Evolutionary conservation across 257 asterid species (phyloP).

Genomic region (Handroanthus guayacan): DNA sequence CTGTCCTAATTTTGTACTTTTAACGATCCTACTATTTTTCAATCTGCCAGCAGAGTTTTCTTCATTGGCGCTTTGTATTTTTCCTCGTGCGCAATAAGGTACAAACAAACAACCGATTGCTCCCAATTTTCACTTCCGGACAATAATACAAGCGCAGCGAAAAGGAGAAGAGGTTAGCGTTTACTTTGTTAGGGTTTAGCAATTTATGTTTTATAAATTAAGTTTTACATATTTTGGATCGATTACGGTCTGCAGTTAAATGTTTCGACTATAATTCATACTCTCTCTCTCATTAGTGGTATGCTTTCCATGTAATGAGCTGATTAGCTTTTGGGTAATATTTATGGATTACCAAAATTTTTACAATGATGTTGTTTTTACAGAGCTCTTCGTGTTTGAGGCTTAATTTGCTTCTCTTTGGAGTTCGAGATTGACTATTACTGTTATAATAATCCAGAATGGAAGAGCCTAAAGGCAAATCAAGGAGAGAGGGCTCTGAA

Average conservation of each 20-base stretch:
- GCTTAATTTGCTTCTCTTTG: slow-evolving; percentile 1
- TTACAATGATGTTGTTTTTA: background rate
- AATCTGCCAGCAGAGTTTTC: slow-evolving; percentile 19
- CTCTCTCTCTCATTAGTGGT: background rate
- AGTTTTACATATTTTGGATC: background rate
- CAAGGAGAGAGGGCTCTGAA: slow-evolving; percentile 53
- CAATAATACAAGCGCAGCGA: background rate
- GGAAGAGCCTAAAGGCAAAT: slow-evolving; percentile 59
- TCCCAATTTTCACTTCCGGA: background rate
- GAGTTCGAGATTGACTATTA: slow-evolving; percentile 4
- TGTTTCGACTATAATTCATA: background rate
- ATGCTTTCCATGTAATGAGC: background rate
- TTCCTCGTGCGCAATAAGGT: slow-evolving; percentile 2
- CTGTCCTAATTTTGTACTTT: background rate
- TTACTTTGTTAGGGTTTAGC: slow-evolving; percentile 19
- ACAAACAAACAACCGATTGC: background rate
- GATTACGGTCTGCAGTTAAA: background rate
- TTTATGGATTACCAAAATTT: background rate
- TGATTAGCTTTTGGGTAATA: background rate
- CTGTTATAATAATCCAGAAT: slow-evolving; percentile 21
- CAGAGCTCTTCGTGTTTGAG: slow-evolving; percentile 17
- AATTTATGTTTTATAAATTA: background rate
- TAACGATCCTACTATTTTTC: background rate
- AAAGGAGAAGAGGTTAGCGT: slow-evolving; percentile 16
- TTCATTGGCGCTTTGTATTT: slow-evolving; percentile 1